Percentiles rank a stretch among this genome's conserved stretches.
Evolutionary conservation across 1,284 basidiomycete genomes (phyloP).

Genomic region (Calocybe gambosa): DNA sequence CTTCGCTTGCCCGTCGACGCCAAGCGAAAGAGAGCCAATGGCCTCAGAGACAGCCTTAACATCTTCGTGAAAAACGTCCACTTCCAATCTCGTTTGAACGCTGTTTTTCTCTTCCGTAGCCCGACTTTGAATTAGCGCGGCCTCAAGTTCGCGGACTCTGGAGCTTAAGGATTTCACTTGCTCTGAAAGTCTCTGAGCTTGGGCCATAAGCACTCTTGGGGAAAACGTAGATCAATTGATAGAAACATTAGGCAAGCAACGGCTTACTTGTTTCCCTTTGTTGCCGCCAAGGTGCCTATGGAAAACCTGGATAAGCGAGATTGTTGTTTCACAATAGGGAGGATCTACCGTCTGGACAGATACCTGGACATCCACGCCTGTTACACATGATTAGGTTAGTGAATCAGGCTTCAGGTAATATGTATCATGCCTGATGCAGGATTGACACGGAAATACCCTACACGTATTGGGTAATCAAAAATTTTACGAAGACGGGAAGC

Average conservation of each 20-base stretch:
- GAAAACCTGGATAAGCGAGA: background rate
- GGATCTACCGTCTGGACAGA: conserved; percentile 43
- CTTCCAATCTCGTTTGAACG: background rate
- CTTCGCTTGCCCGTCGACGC: conserved; percentile 36
- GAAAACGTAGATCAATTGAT: background rate
- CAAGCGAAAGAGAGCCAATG: conserved; percentile 41
- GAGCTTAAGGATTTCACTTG: conserved; percentile 39
- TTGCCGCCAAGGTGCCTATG: conserved; percentile 43
- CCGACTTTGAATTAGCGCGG: conserved; percentile 34
- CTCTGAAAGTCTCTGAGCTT: conserved; percentile 38
- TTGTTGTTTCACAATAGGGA: background rate
- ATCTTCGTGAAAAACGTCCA: conserved; percentile 6
- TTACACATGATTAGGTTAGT: background rate
- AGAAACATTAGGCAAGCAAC: conserved; percentile 9
- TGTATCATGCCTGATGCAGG: conserved; percentile 35
- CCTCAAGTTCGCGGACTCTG: conserved; percentile 52
- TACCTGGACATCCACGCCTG: conserved; percentile 43
- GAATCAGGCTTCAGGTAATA: background rate
- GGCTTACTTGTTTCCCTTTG: conserved; percentile 53
- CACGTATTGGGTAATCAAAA: conserved; percentile 9
- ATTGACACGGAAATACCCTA: conserved; percentile 46
- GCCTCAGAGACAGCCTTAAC: conserved; percentile 27
- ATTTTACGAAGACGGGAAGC: background rate
- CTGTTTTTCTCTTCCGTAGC: conserved; percentile 19
- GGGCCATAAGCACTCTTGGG: conserved; percentile 40